Percentiles rank a stretch among this genome's conserved stretches.
Evolutionary conservation across 805 yeast genomes (phyloP).

Genomic region (Yarrowia bubula): DNA sequence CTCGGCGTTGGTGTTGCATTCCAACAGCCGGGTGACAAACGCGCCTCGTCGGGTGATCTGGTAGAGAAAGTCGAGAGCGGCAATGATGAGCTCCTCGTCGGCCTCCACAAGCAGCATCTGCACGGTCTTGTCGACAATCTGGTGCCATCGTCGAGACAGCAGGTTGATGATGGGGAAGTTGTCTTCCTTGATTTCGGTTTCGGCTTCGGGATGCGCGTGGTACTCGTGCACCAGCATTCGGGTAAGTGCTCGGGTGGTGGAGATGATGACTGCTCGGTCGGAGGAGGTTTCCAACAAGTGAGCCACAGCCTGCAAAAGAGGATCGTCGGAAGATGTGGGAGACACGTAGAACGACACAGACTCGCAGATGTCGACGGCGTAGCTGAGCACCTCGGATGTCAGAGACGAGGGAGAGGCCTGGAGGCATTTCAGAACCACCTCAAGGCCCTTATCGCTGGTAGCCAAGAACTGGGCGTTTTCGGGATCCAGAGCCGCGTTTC

Average conservation of each 20-base stretch:
- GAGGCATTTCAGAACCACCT: conserved; percentile 40
- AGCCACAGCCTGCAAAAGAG: conserved; percentile 57
- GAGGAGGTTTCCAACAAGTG: conserved; percentile 49
- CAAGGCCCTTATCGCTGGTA: conserved; percentile 44
- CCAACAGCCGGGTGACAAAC: conserved; percentile 48
- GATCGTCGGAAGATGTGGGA: conserved; percentile 69
- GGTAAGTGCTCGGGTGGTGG: conserved; percentile 72
- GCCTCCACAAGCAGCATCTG: conserved; percentile 63
- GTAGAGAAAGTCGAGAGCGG: conserved; percentile 72
- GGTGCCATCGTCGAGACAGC: conserved; percentile 11
- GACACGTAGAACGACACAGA: conserved; percentile 78
- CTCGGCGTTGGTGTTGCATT: conserved; percentile 46
- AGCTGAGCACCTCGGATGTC: conserved; percentile 58
- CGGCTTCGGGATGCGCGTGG: conserved; percentile 35
- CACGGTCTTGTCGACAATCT: conserved; percentile 53
- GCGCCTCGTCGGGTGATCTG: conserved; percentile 47
- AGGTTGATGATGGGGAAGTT: conserved; percentile 7
- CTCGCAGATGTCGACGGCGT: conserved; percentile 77
- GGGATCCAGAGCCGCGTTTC: conserved; percentile 82
- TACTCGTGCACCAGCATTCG: conserved; percentile 70
- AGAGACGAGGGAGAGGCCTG: conserved; percentile 32
- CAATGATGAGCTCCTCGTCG: conserved; percentile 67
- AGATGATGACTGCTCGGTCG: conserved; percentile 69
- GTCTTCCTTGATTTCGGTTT: conserved; percentile 22
- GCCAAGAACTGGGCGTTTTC: conserved; percentile 66